Evolutionary conservation across 1,284 basidiomycete species (phyloP), one percentile per base, ranked within the genome.

Genomic region (Trametes pubescens): DNA sequence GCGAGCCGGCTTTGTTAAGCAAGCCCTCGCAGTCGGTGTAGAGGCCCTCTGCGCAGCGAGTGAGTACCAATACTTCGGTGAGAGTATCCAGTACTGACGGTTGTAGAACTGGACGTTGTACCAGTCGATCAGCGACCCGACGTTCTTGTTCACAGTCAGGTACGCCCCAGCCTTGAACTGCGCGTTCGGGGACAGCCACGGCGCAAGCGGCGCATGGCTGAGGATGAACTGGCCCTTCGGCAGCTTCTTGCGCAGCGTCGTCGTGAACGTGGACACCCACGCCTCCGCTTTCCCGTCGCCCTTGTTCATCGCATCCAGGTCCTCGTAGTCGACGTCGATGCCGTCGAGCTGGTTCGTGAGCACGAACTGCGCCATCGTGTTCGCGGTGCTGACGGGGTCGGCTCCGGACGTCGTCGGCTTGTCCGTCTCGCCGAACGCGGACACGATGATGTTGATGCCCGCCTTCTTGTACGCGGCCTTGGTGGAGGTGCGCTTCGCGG

Each of bases 31-130:
- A 89, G 64, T 82, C 84, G 32, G 83, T 85, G 75, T 88, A 88
- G 70, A 76, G 73, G 34, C 85, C 84, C 81, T 88, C 85, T 87
- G 52, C 34, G 14, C 4, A 7, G 18, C 18, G 18, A 16, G 40
- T 43, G 40, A 43, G 40, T n/a, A 43, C 14, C 16, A 18, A 16
- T 16, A 43, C 18, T 7, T 16, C 16, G 16, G 18, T 43, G 14
- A 43, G 14, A 8, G 37, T n/a, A 18, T n/a, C 14, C 16, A 65
- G n/a, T 44, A 75, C 80, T 68, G 65, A 87, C 86, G 87, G 70
- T 89, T 88, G 74, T 89, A 88, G 75, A 88, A 88, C 81, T 83
- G 81, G 37, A 84, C 69, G 61, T 83, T 84, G 69, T 83, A 84
- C 81, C 77, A 78, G 66, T 78, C 77, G 59, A 78, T 78, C 51